These are phyloP conservation scores for Globisporangium lucens DNA, from an alignment of 352 stramenopile species.

Conservation along the genomic window DNA sequence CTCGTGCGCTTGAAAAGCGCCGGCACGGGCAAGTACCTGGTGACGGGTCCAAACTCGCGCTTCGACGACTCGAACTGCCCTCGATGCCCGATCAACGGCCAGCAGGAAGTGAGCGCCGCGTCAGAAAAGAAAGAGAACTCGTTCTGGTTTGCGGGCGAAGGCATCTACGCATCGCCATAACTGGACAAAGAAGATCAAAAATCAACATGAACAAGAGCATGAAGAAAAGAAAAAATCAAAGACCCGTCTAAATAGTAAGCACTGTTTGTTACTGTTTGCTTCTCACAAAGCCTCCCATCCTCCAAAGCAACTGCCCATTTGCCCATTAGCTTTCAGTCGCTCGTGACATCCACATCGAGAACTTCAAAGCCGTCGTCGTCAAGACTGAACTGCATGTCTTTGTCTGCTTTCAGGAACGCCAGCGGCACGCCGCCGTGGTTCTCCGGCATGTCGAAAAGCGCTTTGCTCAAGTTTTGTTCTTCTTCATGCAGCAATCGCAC, in stretches of 20 bases:
- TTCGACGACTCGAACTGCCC: conserved; percentile 84
- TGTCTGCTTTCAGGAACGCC: conserved; percentile 66
- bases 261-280: not conserved
- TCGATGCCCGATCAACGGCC: conserved; percentile 79
- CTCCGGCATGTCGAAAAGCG: conserved; percentile 65
- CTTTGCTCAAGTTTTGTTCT: conserved; percentile 38
- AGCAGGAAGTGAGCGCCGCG: conserved; percentile 77
- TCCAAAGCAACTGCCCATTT: not conserved
- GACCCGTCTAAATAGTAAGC: conserved; percentile 8
- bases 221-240: not conserved
- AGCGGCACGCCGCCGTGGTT: conserved; percentile 73
- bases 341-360: conserved; percentile 26
- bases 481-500: conserved; percentile 48
- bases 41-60: conserved; percentile 40
- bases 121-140: conserved; percentile 44
- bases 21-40: conserved; percentile 47
- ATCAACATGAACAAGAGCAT: not conserved
- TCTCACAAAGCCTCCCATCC: not conserved
- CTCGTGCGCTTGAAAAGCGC: conserved; percentile 67
- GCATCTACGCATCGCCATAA: conserved; percentile 76
- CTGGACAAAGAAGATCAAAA: not conserved
- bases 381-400: conserved; percentile 70
- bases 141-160: conserved; percentile 78
- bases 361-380: conserved; percentile 85
- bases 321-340: not conserved